These are phyloP conservation scores for Phytomonas sp. DNA, from an alignment of 208 protist genomes.

Conservation along the genomic window DNA sequence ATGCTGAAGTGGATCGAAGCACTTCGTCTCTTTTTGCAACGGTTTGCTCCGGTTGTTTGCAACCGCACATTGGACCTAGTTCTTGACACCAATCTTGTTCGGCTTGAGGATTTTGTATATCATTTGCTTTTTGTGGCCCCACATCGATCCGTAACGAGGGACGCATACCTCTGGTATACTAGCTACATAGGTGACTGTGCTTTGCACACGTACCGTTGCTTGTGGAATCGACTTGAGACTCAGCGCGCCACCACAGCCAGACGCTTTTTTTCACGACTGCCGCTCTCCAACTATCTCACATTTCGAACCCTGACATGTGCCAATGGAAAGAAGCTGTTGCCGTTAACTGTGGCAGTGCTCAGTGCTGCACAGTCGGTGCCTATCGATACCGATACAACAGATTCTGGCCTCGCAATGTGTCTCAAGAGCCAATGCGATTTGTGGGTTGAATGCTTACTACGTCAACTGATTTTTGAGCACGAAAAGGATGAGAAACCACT, in stretches of 20 bases:
- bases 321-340: constrained; percentile 34
- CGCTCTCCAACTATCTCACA: constrained; percentile 27
- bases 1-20: constrained; percentile 36
- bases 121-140: constrained; percentile 41
- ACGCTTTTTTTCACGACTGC: constrained; percentile 48
- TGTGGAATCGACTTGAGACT: constrained; percentile 59
- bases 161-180: constrained; percentile 31
- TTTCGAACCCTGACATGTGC: constrained; percentile 26
- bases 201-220: constrained; percentile 41
- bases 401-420: constrained; percentile 11
- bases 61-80: constrained; percentile 32
- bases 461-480: constrained; percentile 24
- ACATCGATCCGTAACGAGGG: constrained; percentile 22
- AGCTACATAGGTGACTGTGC: constrained; percentile 49
- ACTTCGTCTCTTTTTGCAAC: constrained; percentile 40
- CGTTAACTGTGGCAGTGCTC: constrained; percentile 57
- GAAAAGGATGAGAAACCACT: constrained; percentile 25
- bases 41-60: constrained; percentile 34
- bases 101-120: constrained; percentile 69
- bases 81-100: constrained; percentile 37
- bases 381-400: constrained; percentile 15
- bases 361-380: constrained; percentile 64
- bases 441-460: constrained; percentile 39
- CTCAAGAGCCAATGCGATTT: constrained; percentile 53
- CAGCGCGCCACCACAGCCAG: constrained; percentile 30